These are phyloP conservation scores for Amesomyces nigricolor DNA, from an alignment of 2,329 filamentous ascomycete genomes.

Conservation along the genomic window DNA sequence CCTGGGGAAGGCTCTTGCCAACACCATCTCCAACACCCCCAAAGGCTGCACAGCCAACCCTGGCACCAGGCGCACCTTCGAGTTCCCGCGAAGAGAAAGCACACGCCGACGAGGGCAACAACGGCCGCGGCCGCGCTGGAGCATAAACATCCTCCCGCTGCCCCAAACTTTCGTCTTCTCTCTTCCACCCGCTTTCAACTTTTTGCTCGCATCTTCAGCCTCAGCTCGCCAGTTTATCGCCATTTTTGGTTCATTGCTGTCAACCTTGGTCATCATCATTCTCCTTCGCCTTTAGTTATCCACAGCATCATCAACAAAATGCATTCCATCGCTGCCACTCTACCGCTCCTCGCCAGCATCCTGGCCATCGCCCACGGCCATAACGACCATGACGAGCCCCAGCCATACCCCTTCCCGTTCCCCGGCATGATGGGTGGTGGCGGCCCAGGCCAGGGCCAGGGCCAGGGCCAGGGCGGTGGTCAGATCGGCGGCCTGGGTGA, in stretches of 20 bases:
- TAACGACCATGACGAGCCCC: neutral
- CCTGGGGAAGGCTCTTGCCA: too few species aligned
- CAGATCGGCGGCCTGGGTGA: neutral
- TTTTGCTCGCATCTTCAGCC: slow-evolving; percentile 9
- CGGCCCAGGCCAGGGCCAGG: too few species aligned
- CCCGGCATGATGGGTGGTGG: neutral
- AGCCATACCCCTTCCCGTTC: neutral
- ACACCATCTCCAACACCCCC: too few species aligned
- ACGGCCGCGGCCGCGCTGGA: neutral
- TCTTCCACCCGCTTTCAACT: neutral
- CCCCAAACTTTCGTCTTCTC: neutral
- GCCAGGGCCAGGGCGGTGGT: too few species aligned
- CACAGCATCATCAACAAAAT: slow-evolving; percentile 5
- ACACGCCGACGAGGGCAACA: neutral
- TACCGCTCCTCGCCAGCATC: slow-evolving; percentile 7
- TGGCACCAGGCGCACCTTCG: too few species aligned
- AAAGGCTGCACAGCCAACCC: too few species aligned
- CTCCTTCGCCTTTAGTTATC: neutral
- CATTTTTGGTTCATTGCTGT: neutral
- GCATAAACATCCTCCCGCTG: neutral
- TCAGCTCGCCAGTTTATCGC: neutral
- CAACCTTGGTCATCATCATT: slow-evolving; percentile 1
- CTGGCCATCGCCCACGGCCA: slow-evolving; percentile 3
- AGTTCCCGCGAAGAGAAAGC: neutral
- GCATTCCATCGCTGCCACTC: slow-evolving; percentile 1